These are phyloP conservation scores for Tylopilus rubrobrunneus DNA, from an alignment of 768 basidiomycete genomes.

Conservation along the genomic window DNA sequence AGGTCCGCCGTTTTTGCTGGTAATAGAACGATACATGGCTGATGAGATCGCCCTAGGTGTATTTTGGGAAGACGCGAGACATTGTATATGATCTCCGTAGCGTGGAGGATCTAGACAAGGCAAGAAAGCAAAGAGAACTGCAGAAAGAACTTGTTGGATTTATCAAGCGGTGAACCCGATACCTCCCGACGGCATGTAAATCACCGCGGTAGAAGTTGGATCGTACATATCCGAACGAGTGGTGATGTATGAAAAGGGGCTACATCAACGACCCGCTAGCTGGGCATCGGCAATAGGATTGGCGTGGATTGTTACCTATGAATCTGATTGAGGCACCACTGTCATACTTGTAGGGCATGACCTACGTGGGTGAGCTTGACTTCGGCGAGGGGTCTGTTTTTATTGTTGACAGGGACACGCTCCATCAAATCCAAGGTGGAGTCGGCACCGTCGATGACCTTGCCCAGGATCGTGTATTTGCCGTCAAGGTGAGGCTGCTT, in stretches of 20 bases:
- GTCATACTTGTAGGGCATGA: not conserved
- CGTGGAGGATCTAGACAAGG: slow-evolving; percentile 79
- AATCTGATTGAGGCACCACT: slow-evolving; percentile 3
- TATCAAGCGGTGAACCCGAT: slow-evolving; percentile 58
- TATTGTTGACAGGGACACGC: slow-evolving; percentile 82
- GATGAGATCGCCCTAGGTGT: slow-evolving; percentile 51
- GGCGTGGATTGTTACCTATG: slow-evolving; percentile 82
- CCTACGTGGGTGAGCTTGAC: slow-evolving; percentile 68
- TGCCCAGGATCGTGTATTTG: slow-evolving; percentile 93
- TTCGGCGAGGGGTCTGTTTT: slow-evolving; percentile 83
- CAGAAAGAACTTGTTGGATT: slow-evolving; percentile 89
- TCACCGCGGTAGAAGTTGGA: slow-evolving; percentile 3
- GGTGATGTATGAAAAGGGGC: not conserved
- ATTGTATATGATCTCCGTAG: slow-evolving; percentile 90
- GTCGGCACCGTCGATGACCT: slow-evolving; percentile 98
- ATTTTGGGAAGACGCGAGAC: slow-evolving; percentile 96
- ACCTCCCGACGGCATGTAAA: slow-evolving; percentile 9
- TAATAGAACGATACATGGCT: slow-evolving; percentile 1
- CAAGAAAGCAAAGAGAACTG: slow-evolving; percentile 74
- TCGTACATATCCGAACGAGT: not conserved
- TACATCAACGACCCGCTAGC: slow-evolving; percentile 23
- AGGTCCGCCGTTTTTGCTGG: slow-evolving; percentile 41
- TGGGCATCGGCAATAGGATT: slow-evolving; percentile 89
- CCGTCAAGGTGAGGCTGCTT: slow-evolving; percentile 94
- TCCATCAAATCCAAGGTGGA: slow-evolving; percentile 94